Conservation (phyloP, 495 filamentous ascomycete species). For the Penicillium robsamsonii region DNA sequence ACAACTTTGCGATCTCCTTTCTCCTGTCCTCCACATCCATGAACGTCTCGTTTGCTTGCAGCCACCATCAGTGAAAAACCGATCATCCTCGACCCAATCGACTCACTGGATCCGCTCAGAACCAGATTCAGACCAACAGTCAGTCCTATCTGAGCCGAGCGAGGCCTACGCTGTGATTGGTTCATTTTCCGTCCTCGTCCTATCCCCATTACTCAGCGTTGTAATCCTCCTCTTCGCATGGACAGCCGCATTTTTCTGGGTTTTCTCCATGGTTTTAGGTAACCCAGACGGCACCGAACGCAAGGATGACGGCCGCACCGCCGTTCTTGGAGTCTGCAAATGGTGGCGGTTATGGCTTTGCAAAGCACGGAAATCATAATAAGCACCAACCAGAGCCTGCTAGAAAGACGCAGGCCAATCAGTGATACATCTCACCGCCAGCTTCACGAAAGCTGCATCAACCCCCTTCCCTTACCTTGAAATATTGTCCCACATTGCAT, state of each 20-base stretch:
- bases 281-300: constrained; percentile 63
- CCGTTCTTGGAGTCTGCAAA: constrained; percentile 56
- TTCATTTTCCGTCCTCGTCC: constrained; percentile 48
- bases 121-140: constrained; percentile 21
- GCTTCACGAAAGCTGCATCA: constrained; percentile 1
- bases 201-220: constrained; percentile 55
- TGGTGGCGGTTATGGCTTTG: constrained; percentile 63
- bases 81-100: constrained; percentile 36
- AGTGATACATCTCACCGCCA: background rate
- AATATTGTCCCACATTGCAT: constrained; percentile 15
- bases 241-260: constrained; percentile 63
- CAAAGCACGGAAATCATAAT: constrained; percentile 35
- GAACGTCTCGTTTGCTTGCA: constrained; percentile 39
- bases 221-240: constrained; percentile 55
- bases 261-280: constrained; percentile 59
- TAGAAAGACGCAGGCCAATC: background rate
- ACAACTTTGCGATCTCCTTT: constrained; percentile 42
- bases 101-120: constrained; percentile 36
- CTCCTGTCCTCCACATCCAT: constrained; percentile 44
- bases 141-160: constrained; percentile 16
- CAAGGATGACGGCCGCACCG: constrained; percentile 58
- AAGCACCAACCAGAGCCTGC: background rate
- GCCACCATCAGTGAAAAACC: constrained; percentile 23
- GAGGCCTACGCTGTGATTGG: constrained; percentile 36
- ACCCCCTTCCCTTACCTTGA: background rate